A percentile compares a stretch with the other conserved stretches of the same genome.
Evolutionary conservation across 108 stramenopile genomes (phyloP).

Genomic region (Schizochytrium sp.): DNA sequence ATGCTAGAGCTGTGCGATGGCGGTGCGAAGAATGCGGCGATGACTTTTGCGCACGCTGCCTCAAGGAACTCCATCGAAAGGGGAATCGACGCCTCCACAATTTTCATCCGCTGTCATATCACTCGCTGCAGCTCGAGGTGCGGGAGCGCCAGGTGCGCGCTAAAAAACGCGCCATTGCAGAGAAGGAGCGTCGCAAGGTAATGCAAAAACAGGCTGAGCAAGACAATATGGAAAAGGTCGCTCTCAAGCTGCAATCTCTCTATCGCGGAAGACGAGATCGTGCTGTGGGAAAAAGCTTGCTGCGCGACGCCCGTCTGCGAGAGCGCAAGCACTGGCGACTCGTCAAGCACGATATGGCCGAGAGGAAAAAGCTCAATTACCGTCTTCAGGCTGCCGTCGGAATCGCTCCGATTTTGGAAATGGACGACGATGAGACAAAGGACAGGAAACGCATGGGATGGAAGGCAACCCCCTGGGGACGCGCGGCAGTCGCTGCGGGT

Average conservation of each 20-base stretch:
- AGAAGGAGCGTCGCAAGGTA: background rate
- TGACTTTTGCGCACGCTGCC: background rate
- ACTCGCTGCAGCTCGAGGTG: background rate
- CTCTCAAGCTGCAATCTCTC: background rate
- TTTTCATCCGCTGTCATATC: background rate
- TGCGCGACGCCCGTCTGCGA: background rate
- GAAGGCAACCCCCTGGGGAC: background rate
- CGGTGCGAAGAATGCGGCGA: conserved; percentile 12
- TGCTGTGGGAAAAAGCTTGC: background rate
- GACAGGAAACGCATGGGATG: background rate
- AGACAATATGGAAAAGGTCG: background rate
- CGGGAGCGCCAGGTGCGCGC: background rate
- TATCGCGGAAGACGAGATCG: background rate
- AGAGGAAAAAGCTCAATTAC: background rate
- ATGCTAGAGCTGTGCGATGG: background rate
- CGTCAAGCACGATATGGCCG: background rate
- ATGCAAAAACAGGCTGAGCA: background rate
- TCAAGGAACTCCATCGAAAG: background rate
- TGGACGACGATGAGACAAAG: background rate
- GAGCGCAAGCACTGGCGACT: background rate
- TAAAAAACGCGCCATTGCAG: background rate
- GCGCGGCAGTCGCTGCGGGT: background rate
- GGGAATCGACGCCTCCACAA: background rate
- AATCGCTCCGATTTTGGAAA: background rate
- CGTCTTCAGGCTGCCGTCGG: background rate